phyloP scores from a whole-genome alignment of 257 asterid genomes.

The Solanum pimpinellifolium region DNA sequence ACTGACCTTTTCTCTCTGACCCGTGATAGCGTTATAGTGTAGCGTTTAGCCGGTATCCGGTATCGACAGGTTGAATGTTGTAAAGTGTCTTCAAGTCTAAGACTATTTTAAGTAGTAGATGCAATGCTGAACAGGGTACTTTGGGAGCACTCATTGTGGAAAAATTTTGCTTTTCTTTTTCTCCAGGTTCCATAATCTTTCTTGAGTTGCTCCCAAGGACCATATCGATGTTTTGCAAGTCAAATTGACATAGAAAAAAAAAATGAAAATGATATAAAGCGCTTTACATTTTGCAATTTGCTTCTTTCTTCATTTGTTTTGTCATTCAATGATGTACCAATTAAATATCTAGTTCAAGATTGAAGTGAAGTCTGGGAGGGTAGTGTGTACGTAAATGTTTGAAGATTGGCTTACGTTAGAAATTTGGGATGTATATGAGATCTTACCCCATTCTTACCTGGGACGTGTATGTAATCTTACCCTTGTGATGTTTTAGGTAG shows the following conservation, averaged over 20 bases:
- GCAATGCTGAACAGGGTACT: background rate
- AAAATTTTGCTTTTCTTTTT: constrained; percentile 32
- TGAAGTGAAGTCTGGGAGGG: too few species aligned
- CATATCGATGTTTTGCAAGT: constrained; percentile 3
- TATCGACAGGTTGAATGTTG: constrained; percentile 19
- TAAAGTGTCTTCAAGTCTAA: constrained; percentile 19
- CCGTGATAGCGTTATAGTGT: constrained; percentile 19
- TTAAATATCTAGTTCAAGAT: too few species aligned
- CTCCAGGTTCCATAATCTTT: constrained; percentile 31
- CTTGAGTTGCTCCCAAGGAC: constrained; percentile 16
- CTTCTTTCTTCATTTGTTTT: background rate
- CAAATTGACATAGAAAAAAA: constrained; percentile 1
- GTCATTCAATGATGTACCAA: background rate
- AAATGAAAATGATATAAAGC: constrained; percentile 7
- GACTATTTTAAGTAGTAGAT: constrained; percentile 4
- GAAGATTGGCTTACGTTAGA: too few species aligned
- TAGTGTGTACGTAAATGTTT: too few species aligned
- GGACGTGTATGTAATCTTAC: too few species aligned
- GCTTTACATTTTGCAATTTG: background rate
- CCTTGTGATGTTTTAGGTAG: background rate
- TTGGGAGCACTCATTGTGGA: constrained; percentile 29
- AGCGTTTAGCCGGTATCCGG: constrained; percentile 5
- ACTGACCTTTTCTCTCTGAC: constrained; percentile 33
- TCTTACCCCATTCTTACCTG: too few species aligned
- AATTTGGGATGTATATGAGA: too few species aligned